phyloP scores from a whole-genome alignment of 2,329 filamentous ascomycete species.

The Colletotrichum sp. region DNA sequence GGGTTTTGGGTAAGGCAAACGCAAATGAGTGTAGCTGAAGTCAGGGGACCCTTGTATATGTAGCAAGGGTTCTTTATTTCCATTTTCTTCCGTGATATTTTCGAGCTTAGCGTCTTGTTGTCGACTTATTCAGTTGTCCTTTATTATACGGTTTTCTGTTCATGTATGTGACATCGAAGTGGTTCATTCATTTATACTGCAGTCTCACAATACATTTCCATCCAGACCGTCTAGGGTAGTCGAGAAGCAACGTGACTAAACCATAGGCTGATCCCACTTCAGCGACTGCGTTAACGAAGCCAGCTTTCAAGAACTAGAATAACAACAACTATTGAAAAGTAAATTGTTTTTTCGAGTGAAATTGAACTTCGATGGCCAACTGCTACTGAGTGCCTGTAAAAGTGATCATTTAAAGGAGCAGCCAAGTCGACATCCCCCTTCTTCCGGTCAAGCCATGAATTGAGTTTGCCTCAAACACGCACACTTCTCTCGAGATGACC shows the following conservation, averaged over 20 bases:
- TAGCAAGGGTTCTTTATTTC: not conserved
- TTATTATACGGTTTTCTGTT: not conserved
- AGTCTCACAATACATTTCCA: not conserved
- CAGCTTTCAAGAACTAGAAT: not conserved
- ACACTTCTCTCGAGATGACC: not conserved
- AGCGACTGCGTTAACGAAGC: not conserved
- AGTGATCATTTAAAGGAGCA: not conserved
- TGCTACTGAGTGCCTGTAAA: not conserved
- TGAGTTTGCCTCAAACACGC: not conserved
- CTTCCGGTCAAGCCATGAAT: not conserved
- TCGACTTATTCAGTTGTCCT: not conserved
- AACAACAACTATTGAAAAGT: too few species aligned
- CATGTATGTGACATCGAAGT: not conserved
- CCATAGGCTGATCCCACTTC: not conserved
- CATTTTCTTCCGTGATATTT: not conserved
- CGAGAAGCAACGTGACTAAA: not conserved
- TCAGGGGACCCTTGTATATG: not conserved
- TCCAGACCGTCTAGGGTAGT: not conserved
- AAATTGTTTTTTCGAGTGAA: accelerated
- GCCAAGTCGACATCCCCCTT: not conserved
- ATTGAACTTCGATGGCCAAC: too few species aligned
- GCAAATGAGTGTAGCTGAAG: too few species aligned
- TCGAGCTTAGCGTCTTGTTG: not conserved
- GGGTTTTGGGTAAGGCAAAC: too few species aligned
- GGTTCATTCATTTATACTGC: not conserved